phyloP scores from a whole-genome alignment of 257 asterid genomes.

The Fraxinus pennsylvanica region DNA sequence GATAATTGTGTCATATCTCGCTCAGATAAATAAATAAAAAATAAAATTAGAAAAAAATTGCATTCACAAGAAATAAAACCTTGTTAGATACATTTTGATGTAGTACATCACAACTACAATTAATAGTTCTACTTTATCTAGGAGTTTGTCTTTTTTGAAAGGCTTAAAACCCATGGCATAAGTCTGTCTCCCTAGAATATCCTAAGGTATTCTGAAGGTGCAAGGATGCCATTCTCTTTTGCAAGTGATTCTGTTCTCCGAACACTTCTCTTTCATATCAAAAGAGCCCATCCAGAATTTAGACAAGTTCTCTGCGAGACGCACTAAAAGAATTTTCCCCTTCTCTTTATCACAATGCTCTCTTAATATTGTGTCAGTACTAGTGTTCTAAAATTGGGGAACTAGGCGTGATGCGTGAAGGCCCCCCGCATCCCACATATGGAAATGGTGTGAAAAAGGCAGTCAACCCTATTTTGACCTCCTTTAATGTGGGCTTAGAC shows the following conservation, averaged over 20 bases:
- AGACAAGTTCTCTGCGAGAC: constrained; percentile 12
- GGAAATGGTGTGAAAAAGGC: no score
- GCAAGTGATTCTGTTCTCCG: constrained; percentile 5
- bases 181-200: no score
- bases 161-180: no score
- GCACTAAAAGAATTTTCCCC: constrained; percentile 10
- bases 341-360: not conserved
- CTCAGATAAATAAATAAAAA: not conserved
- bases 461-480: no score
- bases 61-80: not conserved
- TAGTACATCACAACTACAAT: no score
- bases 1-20: not conserved
- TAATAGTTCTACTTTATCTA: no score
- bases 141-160: no score
- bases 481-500: no score
- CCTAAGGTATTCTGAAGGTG: not conserved
- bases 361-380: not conserved
- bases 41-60: not conserved
- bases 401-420: no score
- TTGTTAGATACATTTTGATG: not conserved
- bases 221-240: not conserved
- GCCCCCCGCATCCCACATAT: no score
- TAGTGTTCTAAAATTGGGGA: no score
- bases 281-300: constrained; percentile 10
- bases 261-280: constrained; percentile 2